These are phyloP conservation scores for Venturia aucupariae DNA, from an alignment of 2,329 filamentous ascomycete species.

Conservation along the genomic window DNA sequence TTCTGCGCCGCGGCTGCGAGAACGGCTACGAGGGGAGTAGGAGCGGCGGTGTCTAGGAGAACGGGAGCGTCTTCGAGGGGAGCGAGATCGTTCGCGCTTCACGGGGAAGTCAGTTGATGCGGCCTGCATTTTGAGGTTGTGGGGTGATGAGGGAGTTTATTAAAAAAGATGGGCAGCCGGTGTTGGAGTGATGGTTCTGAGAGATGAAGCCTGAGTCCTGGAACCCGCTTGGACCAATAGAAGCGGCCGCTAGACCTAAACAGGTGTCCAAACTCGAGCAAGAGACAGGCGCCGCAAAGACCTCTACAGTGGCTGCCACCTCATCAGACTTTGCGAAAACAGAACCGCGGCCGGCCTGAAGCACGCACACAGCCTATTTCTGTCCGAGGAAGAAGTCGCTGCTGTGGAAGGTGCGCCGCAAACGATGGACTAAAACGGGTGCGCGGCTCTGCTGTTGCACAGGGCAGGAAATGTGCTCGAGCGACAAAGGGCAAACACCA, in stretches of 20 bases:
- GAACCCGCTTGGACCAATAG: too few relatives aligned
- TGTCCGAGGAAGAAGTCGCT: not conserved
- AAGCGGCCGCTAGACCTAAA: too few relatives aligned
- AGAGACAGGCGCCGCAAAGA: too few relatives aligned
- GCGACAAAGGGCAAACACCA: not conserved
- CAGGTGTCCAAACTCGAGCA: too few relatives aligned
- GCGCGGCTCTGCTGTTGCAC: not conserved
- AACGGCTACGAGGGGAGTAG: constrained; percentile 57
- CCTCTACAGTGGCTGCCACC: too few relatives aligned
- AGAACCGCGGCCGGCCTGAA: not conserved
- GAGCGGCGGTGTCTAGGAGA: constrained; percentile 48
- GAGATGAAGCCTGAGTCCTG: too few relatives aligned
- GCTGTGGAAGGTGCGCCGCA: not conserved
- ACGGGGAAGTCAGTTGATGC: constrained; percentile 8
- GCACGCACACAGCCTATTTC: not conserved
- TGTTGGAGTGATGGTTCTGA: not conserved
- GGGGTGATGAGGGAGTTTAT: not conserved
- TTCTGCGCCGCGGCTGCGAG: constrained; percentile 59
- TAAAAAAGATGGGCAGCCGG: not conserved
- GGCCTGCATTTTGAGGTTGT: not conserved
- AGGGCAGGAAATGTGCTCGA: not conserved
- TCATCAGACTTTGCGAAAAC: not conserved
- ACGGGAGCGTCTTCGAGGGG: constrained; percentile 48
- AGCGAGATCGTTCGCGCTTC: constrained; percentile 32
- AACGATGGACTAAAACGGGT: not conserved